These are phyloP conservation scores for Ceratobasidium sp. DNA, from an alignment of 1,284 basidiomycete species.

Conservation along the genomic window DNA sequence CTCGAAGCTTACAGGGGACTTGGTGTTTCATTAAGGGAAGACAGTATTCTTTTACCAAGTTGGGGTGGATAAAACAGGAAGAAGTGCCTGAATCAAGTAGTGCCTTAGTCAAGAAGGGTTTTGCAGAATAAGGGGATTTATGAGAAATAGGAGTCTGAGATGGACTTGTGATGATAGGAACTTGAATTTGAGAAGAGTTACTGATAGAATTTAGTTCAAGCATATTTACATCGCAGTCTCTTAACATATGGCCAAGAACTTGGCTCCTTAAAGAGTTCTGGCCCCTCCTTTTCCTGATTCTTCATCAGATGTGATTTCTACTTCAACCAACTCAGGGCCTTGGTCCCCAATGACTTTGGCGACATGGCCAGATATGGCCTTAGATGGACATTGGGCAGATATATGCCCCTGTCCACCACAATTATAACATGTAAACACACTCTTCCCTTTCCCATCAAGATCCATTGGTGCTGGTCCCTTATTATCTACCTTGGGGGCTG, in stretches of 20 bases:
- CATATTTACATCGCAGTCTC: neutral
- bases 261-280: neutral
- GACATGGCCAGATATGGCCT: neutral
- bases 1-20: neutral
- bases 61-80: constrained; percentile 1
- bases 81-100: neutral
- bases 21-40: neutral
- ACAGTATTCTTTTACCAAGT: neutral
- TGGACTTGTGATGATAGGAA: neutral
- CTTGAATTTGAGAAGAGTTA: neutral
- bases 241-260: constrained; percentile 2
- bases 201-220: neutral
- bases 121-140: neutral
- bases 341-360: neutral
- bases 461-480: constrained; percentile 9
- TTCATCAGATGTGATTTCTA: neutral
- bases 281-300: constrained; percentile 4
- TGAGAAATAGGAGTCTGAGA: neutral
- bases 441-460: neutral
- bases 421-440: neutral
- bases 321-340: no score
- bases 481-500: neutral
- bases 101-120: neutral
- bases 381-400: neutral
- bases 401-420: constrained; percentile 9